Conservation (phyloP, 805 yeast species). For the Pichia deserticola region DNA sequence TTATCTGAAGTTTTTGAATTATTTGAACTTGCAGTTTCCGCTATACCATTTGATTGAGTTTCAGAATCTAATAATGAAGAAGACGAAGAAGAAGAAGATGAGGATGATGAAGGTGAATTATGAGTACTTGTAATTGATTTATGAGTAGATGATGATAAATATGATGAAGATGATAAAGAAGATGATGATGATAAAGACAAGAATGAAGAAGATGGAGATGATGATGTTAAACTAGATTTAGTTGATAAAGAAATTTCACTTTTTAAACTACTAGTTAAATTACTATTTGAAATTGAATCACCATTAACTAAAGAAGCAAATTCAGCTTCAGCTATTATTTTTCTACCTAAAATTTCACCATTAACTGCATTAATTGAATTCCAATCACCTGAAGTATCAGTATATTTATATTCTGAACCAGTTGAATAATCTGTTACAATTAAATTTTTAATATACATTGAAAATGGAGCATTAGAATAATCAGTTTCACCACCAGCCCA, state of each 20-base stretch:
- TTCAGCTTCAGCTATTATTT: slow-evolving; percentile 36
- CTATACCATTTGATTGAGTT: too few species aligned
- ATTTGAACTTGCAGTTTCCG: too few species aligned
- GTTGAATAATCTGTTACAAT: slow-evolving; percentile 64
- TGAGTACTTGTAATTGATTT: background rate
- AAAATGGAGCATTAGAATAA: slow-evolving; percentile 57
- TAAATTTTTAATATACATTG: slow-evolving; percentile 54
- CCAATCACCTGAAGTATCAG: slow-evolving; percentile 52
- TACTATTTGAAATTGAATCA: background rate
- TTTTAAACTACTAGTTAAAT: background rate
- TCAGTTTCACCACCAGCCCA: slow-evolving; percentile 81
- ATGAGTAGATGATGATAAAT: background rate
- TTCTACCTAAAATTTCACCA: slow-evolving; percentile 59
- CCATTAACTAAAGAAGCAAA: slow-evolving; percentile 33
- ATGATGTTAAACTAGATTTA: background rate
- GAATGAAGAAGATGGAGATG: background rate
- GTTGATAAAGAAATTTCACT: too few species aligned
- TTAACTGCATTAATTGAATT: slow-evolving; percentile 47
- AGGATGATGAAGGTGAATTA: too few species aligned
- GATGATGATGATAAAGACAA: background rate
- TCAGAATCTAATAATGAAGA: background rate
- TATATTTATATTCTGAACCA: slow-evolving; percentile 50
- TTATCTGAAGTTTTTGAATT: background rate
- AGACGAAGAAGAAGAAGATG: too few species aligned
- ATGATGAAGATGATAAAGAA: background rate